A percentile compares a stretch with the other conserved stretches of the same genome.
Conservation (phyloP, 176 grass and related monocot genomes). For the Stipa capillata region DNA sequence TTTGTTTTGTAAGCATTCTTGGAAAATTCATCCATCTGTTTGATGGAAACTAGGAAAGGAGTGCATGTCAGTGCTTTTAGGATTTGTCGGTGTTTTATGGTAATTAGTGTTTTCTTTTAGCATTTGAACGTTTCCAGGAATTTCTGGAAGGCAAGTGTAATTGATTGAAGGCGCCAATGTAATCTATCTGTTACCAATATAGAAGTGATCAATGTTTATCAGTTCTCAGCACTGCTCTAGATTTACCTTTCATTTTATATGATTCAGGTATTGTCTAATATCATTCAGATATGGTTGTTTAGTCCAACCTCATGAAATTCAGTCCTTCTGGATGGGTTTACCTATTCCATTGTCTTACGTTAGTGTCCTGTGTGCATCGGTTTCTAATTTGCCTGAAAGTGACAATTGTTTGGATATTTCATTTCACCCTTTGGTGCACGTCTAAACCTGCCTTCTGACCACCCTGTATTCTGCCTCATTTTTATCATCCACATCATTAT, state of each 20-base stretch:
- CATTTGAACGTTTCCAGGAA: background rate
- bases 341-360: background rate
- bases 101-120: background rate
- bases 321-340: background rate
- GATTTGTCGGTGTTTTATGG: background rate
- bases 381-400: too few species aligned
- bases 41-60: constrained; percentile 35
- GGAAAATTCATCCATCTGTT: constrained; percentile 6
- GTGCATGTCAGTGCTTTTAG: constrained; percentile 14
- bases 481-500: constrained; percentile 1
- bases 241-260: background rate
- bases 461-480: background rate
- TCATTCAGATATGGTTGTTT: background rate
- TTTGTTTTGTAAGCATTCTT: constrained; percentile 26
- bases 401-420: background rate
- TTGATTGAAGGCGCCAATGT: constrained; percentile 3
- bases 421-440: background rate
- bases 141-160: constrained; percentile 25
- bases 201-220: constrained; percentile 12
- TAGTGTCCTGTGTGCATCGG: too few species aligned
- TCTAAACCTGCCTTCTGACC: background rate
- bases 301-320: background rate
- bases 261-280: background rate
- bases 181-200: constrained; percentile 15
- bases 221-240: background rate